Evolutionary conservation across 2,329 filamentous ascomycete genomes (phyloP).

Genomic region (Pseudofabraea citricarpa): DNA sequence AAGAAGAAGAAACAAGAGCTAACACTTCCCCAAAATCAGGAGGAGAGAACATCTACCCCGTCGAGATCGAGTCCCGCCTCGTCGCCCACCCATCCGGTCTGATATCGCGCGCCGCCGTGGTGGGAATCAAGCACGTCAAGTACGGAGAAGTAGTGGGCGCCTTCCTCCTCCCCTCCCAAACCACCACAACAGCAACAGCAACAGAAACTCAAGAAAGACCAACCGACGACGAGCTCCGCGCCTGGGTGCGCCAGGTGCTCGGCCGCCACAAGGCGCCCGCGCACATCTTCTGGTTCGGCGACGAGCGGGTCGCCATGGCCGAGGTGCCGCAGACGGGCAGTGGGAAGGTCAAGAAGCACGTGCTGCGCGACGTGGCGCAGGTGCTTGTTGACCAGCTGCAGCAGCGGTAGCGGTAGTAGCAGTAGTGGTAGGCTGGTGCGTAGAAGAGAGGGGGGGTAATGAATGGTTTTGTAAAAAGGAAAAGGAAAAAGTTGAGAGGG

Average conservation of each 20-base stretch:
- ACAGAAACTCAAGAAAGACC: slow-evolving; percentile 29
- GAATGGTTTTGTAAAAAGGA: too few relatives aligned
- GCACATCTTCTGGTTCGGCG: slow-evolving; percentile 72
- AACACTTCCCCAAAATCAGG: too few relatives aligned
- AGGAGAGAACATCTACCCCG: slow-evolving; percentile 69
- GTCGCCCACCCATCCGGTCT: slow-evolving; percentile 49
- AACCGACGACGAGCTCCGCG: slow-evolving; percentile 48
- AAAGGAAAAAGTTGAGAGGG: too few relatives aligned
- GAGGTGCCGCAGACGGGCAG: slow-evolving; percentile 64
- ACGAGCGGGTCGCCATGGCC: slow-evolving; percentile 45
- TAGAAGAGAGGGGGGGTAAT: too few relatives aligned
- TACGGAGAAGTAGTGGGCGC: slow-evolving; percentile 71
- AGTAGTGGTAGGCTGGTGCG: too few relatives aligned
- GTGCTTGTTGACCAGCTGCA: background rate
- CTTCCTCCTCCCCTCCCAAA: slow-evolving; percentile 51
- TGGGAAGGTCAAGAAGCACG: slow-evolving; percentile 63
- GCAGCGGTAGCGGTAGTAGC: too few relatives aligned
- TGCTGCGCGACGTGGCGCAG: slow-evolving; percentile 9
- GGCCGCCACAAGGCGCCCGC: slow-evolving; percentile 66
- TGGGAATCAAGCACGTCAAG: slow-evolving; percentile 64
- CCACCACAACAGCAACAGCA: slow-evolving; percentile 16
- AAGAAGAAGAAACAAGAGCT: too few relatives aligned
- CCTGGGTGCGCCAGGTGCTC: slow-evolving; percentile 57
- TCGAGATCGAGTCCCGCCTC: slow-evolving; percentile 73
- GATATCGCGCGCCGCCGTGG: slow-evolving; percentile 61